A percentile compares a stretch with the other conserved stretches of the same genome.
Evolutionary conservation across 306 rosid genomes (phyloP).

Genomic region (Dalbergia cochinchinensis): DNA sequence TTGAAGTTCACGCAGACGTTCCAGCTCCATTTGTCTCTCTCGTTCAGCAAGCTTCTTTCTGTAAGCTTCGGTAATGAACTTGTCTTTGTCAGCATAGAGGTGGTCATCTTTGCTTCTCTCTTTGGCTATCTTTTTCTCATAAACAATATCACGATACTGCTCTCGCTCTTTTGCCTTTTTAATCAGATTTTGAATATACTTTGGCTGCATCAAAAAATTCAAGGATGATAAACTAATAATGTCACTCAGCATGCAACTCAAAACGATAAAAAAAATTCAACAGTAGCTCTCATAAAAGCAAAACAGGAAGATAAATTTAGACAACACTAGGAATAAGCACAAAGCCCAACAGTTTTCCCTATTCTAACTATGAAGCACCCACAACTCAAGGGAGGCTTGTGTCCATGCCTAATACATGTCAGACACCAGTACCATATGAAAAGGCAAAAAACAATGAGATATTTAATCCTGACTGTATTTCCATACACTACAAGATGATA

Average conservation of each 20-base stretch:
- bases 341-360: conserved; percentile 20
- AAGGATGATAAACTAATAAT: conserved; percentile 18
- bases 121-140: conserved; percentile 84
- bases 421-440: conserved; percentile 13
- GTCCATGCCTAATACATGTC: background rate
- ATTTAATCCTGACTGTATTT: background rate
- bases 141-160: conserved; percentile 73
- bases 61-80: conserved; percentile 81
- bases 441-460: background rate
- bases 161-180: conserved; percentile 73
- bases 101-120: conserved; percentile 93
- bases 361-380: background rate
- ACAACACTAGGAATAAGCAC: conserved; percentile 22
- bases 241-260: conserved; percentile 22
- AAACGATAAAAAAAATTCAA: background rate
- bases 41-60: conserved; percentile 86
- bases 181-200: conserved; percentile 68
- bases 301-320: conserved; percentile 27
- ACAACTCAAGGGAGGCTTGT: background rate
- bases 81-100: conserved; percentile 83
- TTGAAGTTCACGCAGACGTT: conserved; percentile 67
- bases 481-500: conserved; percentile 1
- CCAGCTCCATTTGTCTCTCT: conserved; percentile 84
- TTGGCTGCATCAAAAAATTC: conserved; percentile 70
- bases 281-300: conserved; percentile 6